Evolutionary conservation across 768 basidiomycete genomes (phyloP).

Genomic region (Lentinula guzmanii): DNA sequence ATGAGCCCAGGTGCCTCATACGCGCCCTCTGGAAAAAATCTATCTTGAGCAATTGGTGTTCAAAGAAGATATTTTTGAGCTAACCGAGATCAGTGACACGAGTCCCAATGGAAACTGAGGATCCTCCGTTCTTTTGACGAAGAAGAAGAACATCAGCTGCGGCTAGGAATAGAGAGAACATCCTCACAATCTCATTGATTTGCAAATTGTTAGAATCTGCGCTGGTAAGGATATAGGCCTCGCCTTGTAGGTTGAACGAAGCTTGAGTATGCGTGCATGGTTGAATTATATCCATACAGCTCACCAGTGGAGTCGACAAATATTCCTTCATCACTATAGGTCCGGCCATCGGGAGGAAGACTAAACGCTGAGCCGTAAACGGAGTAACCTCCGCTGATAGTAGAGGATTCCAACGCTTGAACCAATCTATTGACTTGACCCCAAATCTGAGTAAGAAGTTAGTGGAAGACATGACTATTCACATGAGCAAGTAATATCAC

Average conservation of each 20-base stretch:
- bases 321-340: slow-evolving; percentile 12
- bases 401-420: slow-evolving; percentile 8
- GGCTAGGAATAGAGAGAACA: too few species aligned
- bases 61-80: neutral
- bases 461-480: neutral
- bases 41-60: too few species aligned
- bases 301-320: slow-evolving; percentile 11
- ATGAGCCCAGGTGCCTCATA: neutral
- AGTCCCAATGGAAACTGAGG: neutral
- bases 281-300: neutral
- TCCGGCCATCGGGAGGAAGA: slow-evolving; percentile 9
- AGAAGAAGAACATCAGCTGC: neutral
- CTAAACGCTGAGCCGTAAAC: slow-evolving; percentile 8
- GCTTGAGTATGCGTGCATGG: neutral
- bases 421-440: slow-evolving; percentile 11
- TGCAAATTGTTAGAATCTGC: slow-evolving; percentile 14
- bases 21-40: neutral
- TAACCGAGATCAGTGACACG: neutral
- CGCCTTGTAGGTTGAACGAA: neutral
- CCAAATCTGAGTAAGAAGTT: neutral
- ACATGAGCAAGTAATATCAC: slow-evolving; percentile 1
- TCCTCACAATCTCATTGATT: slow-evolving; percentile 8
- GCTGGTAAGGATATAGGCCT: slow-evolving; percentile 11
- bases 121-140: neutral
- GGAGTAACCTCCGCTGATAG: slow-evolving; percentile 7